These are phyloP conservation scores for Limnanthes douglasii DNA, from an alignment of 345 rosid genomes.

Conservation along the genomic window DNA sequence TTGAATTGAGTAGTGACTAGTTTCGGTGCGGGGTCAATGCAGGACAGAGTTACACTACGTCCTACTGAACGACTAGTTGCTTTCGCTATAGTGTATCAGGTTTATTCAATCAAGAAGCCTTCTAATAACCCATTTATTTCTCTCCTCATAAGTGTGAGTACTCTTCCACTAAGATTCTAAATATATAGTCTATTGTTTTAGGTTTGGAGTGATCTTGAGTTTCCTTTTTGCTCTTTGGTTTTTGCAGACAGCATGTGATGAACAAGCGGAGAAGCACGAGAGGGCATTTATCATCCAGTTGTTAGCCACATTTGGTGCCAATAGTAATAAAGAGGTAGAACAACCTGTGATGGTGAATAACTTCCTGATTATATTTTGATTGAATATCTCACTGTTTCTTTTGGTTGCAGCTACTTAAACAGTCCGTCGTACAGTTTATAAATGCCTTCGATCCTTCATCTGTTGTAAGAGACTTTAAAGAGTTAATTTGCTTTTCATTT, in stretches of 20 bases:
- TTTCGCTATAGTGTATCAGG: slow-evolving; percentile 42
- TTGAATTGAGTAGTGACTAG: background rate
- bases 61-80: slow-evolving; percentile 63
- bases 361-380: background rate
- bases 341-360: background rate
- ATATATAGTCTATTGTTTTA: background rate
- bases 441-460: slow-evolving; percentile 62
- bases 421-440: slow-evolving; percentile 48
- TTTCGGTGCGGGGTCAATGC: slow-evolving; percentile 11
- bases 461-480: slow-evolving; percentile 38
- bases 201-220: background rate
- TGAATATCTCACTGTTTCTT: background rate
- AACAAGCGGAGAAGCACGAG: slow-evolving; percentile 54
- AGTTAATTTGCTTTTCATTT: background rate
- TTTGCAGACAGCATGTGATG: slow-evolving; percentile 66
- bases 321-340: slow-evolving; percentile 45
- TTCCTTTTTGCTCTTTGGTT: slow-evolving; percentile 5
- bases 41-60: slow-evolving; percentile 39
- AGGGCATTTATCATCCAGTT: slow-evolving; percentile 76
- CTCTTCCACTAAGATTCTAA: slow-evolving; percentile 1
- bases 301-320: slow-evolving; percentile 31
- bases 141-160: slow-evolving; percentile 37
- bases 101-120: slow-evolving; percentile 40
- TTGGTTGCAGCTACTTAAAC: slow-evolving; percentile 63
- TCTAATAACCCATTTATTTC: slow-evolving; percentile 49